phyloP scores from a whole-genome alignment of 768 basidiomycete genomes.

The Suillus subaureus region DNA sequence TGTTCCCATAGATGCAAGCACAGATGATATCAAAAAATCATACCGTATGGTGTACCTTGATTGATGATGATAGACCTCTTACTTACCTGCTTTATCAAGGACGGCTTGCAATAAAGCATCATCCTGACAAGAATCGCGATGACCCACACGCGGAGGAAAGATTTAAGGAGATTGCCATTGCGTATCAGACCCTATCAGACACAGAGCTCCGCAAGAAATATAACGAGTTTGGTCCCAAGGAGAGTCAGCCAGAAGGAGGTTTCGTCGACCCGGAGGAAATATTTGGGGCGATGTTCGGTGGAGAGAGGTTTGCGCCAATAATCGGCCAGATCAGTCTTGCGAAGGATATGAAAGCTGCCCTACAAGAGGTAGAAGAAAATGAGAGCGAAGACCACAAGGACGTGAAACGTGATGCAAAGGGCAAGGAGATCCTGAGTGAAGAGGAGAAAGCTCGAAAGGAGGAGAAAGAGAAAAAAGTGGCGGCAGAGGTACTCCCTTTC shows the following conservation, averaged over 20 bases:
- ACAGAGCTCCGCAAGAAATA: constrained; percentile 77
- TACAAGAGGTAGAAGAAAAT: constrained; percentile 83
- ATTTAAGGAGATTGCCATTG: constrained; percentile 91
- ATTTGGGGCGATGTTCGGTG: constrained; percentile 86
- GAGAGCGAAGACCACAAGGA: constrained; percentile 47
- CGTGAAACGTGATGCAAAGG: constrained; percentile 53
- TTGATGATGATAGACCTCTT: neutral
- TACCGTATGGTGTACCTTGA: constrained; percentile 60
- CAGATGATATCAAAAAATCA: constrained; percentile 89
- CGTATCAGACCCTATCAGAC: constrained; percentile 86
- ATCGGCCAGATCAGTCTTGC: constrained; percentile 89
- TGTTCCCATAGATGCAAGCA: constrained; percentile 70
- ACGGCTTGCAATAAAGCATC: constrained; percentile 85
- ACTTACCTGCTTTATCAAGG: constrained; percentile 41
- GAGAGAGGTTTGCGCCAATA: constrained; percentile 82
- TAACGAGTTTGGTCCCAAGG: constrained; percentile 89
- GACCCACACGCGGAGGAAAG: constrained; percentile 84
- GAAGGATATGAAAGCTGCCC: constrained; percentile 88
- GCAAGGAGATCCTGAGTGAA: constrained; percentile 54
- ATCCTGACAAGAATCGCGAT: constrained; percentile 91
- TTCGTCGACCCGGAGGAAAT: constrained; percentile 87
- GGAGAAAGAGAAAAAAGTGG: constrained; percentile 65
- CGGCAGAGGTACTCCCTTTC: constrained; percentile 59
- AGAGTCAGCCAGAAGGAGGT: constrained; percentile 80
- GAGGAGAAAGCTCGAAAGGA: constrained; percentile 79